phyloP scores from a whole-genome alignment of 805 yeast genomes.

The Torulaspora maleeae region DNA sequence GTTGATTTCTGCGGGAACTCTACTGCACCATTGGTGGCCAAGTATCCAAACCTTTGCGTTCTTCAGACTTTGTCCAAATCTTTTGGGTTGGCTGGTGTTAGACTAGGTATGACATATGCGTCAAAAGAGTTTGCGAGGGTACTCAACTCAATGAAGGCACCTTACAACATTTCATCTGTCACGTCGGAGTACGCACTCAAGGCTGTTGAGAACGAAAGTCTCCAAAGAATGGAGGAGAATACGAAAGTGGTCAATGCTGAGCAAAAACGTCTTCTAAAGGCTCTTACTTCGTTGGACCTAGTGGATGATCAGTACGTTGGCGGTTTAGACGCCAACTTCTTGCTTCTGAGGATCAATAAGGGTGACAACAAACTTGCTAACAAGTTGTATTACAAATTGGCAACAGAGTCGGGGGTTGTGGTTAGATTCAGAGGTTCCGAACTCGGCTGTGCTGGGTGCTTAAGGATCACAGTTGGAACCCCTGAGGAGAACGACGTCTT shows the following conservation, averaged over 20 bases:
- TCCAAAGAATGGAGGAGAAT: constrained; percentile 53
- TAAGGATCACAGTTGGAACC: constrained; percentile 87
- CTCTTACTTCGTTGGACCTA: constrained; percentile 52
- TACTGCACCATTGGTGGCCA: constrained; percentile 69
- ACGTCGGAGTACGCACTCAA: constrained; percentile 72
- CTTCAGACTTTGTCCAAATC: constrained; percentile 92
- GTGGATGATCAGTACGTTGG: constrained; percentile 71
- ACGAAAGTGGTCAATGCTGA: constrained; percentile 51
- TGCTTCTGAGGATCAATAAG: constrained; percentile 68
- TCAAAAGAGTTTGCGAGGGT: constrained; percentile 55
- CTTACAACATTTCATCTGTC: constrained; percentile 83
- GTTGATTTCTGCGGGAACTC: constrained; percentile 83
- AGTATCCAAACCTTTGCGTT: constrained; percentile 77
- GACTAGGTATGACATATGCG: constrained; percentile 79
- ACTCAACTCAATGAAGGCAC: constrained; percentile 89
- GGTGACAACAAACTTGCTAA: constrained; percentile 76
- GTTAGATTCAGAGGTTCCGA: constrained; percentile 90
- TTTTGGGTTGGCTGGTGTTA: constrained; percentile 92
- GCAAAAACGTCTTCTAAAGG: constrained; percentile 49
- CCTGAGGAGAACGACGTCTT: constrained; percentile 61
- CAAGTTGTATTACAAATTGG: constrained; percentile 61
- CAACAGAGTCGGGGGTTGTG: constrained; percentile 70
- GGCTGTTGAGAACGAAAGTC: constrained; percentile 58
- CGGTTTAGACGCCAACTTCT: constrained; percentile 79
- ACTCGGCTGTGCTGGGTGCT: constrained; percentile 80